These are phyloP conservation scores for Odonthalia washingtoniensis DNA, from an alignment of 31 red algal species.

Conservation along the genomic window DNA sequence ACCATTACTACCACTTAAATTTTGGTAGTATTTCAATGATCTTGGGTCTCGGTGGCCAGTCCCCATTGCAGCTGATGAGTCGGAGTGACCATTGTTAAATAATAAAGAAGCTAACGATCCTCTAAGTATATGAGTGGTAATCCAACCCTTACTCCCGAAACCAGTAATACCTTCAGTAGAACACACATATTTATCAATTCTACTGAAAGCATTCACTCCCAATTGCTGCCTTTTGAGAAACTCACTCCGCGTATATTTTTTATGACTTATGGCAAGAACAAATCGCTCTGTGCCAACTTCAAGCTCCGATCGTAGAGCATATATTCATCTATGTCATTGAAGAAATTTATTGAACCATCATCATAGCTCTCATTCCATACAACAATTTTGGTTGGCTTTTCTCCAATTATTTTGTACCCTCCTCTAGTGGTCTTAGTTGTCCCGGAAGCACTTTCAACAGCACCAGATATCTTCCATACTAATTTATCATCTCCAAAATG, in stretches of 20 bases:
- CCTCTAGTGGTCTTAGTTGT: background rate
- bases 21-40: background rate
- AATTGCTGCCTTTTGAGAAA: background rate
- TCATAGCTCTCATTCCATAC: slow-evolving; percentile 20
- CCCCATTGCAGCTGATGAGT: background rate
- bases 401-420: background rate
- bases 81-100: background rate
- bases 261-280: background rate
- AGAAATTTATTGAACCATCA: slow-evolving; percentile 11
- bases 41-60: slow-evolving; percentile 12
- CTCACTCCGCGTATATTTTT: background rate
- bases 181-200: background rate
- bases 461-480: background rate
- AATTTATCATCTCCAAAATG: background rate
- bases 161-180: background rate
- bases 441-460: background rate
- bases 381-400: background rate
- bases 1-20: background rate
- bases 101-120: background rate
- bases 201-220: background rate
- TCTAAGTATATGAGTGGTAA: background rate
- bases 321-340: slow-evolving; percentile 16
- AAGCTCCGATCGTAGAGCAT: background rate
- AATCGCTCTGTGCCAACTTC: background rate
- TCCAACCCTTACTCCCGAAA: background rate